Evolutionary conservation across 75 land plant genomes (phyloP).

Genomic region (Adiantum capillusveneris): DNA sequence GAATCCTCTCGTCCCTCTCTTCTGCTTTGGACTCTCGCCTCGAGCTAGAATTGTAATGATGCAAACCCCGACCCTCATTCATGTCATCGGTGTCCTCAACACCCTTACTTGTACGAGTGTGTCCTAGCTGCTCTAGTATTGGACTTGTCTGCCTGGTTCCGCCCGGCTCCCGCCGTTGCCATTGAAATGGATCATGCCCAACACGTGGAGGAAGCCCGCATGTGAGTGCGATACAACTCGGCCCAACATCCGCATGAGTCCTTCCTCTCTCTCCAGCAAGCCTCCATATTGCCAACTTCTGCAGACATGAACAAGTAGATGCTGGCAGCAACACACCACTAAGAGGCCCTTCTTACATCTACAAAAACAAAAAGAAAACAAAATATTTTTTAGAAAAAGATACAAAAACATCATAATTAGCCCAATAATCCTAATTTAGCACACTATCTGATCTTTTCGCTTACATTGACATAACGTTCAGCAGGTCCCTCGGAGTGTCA

Average conservation of each 20-base stretch:
- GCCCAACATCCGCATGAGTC: slow-evolving; percentile 6
- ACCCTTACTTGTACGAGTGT: too few relatives aligned
- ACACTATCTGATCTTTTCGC: too few relatives aligned
- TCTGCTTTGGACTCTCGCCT: too few relatives aligned
- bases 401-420: not conserved
- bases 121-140: too few relatives aligned
- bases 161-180: slow-evolving; percentile 10
- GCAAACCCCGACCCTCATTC: too few relatives aligned
- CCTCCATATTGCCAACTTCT: slow-evolving; percentile 52
- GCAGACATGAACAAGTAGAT: slow-evolving; percentile 46
- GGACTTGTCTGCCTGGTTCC: too few relatives aligned
- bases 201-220: slow-evolving; percentile 4
- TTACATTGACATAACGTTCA: slow-evolving; percentile 16
- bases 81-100: too few relatives aligned
- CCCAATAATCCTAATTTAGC: not conserved
- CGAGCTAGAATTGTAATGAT: too few relatives aligned
- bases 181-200: slow-evolving; percentile 11
- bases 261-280: slow-evolving; percentile 41
- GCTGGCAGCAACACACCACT: slow-evolving; percentile 55
- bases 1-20: too few relatives aligned
- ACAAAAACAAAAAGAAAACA: not conserved
- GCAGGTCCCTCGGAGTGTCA: slow-evolving; percentile 15
- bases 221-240: slow-evolving; percentile 9
- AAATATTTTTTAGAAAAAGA: not conserved
- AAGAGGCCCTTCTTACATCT: slow-evolving; percentile 51